phyloP scores from a whole-genome alignment of 2,329 filamentous ascomycete species.

The Blumeria graminis region DNA sequence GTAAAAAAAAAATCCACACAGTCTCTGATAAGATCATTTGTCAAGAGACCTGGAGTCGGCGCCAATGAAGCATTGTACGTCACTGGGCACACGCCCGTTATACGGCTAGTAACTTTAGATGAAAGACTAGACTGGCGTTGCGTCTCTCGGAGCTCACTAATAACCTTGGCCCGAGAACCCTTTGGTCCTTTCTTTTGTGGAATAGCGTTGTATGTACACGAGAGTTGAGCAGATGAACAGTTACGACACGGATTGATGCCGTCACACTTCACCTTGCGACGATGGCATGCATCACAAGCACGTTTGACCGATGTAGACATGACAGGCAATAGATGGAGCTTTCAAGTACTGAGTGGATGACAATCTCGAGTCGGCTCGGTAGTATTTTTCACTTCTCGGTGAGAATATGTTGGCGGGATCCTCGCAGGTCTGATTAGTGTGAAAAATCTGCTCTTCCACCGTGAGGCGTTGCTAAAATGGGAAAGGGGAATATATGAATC shows the following conservation, averaged over 20 bases:
- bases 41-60: conserved; percentile 35
- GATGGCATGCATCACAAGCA: conserved; percentile 51
- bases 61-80: conserved; percentile 23
- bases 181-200: conserved; percentile 58
- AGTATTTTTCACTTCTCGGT: neutral
- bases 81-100: conserved; percentile 28
- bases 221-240: conserved; percentile 39
- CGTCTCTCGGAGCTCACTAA: conserved; percentile 45
- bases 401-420: neutral
- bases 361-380: neutral
- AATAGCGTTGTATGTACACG: conserved; percentile 51
- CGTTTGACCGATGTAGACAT: conserved; percentile 21
- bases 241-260: conserved; percentile 47
- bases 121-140: conserved; percentile 42
- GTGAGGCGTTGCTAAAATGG: neutral
- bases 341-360: neutral
- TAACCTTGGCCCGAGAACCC: conserved; percentile 49
- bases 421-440: neutral
- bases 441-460: neutral
- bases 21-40: conserved; percentile 36
- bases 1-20: conserved; percentile 45
- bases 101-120: conserved; percentile 33
- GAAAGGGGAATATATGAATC: neutral
- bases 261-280: conserved; percentile 52
- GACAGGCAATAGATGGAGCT: neutral